A percentile compares a stretch with the other conserved stretches of the same genome.
Evolutionary conservation across 495 filamentous ascomycete species (phyloP).

Genomic region (Penicillium cinerascens): DNA sequence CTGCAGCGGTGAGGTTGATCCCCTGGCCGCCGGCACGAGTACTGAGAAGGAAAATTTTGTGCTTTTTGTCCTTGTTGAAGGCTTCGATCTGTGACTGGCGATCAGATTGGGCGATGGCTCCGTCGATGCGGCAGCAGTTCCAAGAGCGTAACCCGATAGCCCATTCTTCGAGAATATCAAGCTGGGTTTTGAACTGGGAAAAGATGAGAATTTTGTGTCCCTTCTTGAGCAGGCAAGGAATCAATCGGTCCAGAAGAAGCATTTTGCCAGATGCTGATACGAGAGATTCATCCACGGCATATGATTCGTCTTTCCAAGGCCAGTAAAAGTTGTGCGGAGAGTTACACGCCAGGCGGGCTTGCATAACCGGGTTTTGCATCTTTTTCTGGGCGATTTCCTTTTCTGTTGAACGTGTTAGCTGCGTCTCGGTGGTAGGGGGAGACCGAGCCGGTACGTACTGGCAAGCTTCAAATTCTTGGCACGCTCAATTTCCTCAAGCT

Average conservation of each 20-base stretch:
- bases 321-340: slow-evolving; percentile 95
- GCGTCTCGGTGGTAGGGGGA: not conserved
- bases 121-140: slow-evolving; percentile 88
- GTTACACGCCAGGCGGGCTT: slow-evolving; percentile 89
- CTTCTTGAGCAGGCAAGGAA: slow-evolving; percentile 68
- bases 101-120: slow-evolving; percentile 74
- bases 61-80: slow-evolving; percentile 71
- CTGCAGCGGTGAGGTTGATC: slow-evolving; percentile 77
- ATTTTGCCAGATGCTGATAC: slow-evolving; percentile 91
- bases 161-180: slow-evolving; percentile 89
- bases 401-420: slow-evolving; percentile 42
- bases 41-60: slow-evolving; percentile 79
- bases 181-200: slow-evolving; percentile 90
- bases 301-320: slow-evolving; percentile 63
- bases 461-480: slow-evolving; percentile 74
- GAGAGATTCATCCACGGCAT: slow-evolving; percentile 66
- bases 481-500: slow-evolving; percentile 62
- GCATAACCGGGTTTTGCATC: slow-evolving; percentile 90
- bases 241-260: slow-evolving; percentile 83
- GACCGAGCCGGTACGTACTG: slow-evolving; percentile 49
- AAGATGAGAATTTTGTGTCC: slow-evolving; percentile 94
- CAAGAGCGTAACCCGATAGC: slow-evolving; percentile 66
- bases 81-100: slow-evolving; percentile 77
- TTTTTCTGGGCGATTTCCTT: slow-evolving; percentile 87
- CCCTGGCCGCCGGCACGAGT: slow-evolving; percentile 93